These are phyloP conservation scores for Fistulifera solaris DNA, from an alignment of 108 stramenopile species.

Conservation along the genomic window DNA sequence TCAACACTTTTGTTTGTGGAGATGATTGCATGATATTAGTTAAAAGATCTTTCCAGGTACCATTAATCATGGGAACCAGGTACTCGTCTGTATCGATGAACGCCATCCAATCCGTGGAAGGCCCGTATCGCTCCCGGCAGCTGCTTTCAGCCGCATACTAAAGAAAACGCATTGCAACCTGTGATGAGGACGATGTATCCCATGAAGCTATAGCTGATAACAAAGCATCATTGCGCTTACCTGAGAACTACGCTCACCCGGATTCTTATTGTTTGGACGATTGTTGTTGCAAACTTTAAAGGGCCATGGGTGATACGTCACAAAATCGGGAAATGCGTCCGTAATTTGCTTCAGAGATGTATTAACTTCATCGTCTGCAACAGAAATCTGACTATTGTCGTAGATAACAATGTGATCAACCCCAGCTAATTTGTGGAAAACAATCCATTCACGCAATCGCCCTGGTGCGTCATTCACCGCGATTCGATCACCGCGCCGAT, in stretches of 20 bases:
- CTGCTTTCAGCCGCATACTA: conserved; percentile 68
- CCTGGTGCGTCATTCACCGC: conserved; percentile 16
- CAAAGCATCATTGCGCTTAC: too few relatives aligned
- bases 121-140: conserved; percentile 64
- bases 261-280: conserved; percentile 40
- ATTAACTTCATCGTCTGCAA: conserved; percentile 10
- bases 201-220: too few relatives aligned
- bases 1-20: conserved; percentile 33
- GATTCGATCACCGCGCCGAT: conserved; percentile 31
- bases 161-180: too few relatives aligned
- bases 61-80: conserved; percentile 43
- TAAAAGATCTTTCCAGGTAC: conserved; percentile 43
- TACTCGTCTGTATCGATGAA: conserved; percentile 76
- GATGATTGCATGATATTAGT: conserved; percentile 23
- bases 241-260: conserved; percentile 67
- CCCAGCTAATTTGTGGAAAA: conserved; percentile 47
- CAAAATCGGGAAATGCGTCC: conserved; percentile 8
- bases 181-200: too few relatives aligned
- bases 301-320: conserved; percentile 62
- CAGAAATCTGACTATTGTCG: conserved; percentile 53
- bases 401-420: conserved; percentile 81
- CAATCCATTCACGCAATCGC: conserved; percentile 51
- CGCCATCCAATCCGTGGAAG: conserved; percentile 65
- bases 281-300: conserved; percentile 72
- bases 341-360: conserved; percentile 2